Base-by-base conservation (phyloP, 768 basidiomycete genomes). In the Lactarius vividus region DNA sequence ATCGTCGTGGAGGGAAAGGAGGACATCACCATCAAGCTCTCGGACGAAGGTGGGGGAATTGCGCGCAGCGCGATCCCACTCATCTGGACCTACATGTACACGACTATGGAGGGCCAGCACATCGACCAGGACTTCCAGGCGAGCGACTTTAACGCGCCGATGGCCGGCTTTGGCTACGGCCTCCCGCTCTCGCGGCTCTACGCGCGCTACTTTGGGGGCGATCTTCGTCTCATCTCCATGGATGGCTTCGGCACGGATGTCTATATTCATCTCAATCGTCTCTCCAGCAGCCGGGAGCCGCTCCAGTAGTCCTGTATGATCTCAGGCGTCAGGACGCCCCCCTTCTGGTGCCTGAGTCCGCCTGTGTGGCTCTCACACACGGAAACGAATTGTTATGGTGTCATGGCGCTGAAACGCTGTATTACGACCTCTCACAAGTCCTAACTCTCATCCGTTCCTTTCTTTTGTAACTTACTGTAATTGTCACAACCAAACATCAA, bases 11-110 rank as follows among this genome's bases (percentile, higher is more conserved):
- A 96, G 74, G 96, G 96, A n/a, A 92, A 88, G 69, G 96, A 98
- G 74, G 96, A 98, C 73, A 97, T 98, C 72, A 98, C 96, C 3
- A 94, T 99, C 83, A 99, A 99, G 84, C 97, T 99, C 66, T 89
- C 87, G 1, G 96, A 99, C 73, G 96, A 99, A 75, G 96, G 96
- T 3, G 96, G 96, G 0, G 95, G 96, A 0, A 98, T 98, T 63
- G 85, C 94, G 29, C 77, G 94, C 77, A 89, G 82, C 67, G 92
- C 93, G 0, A 89, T 98, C 18, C 94, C 95, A 9, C 82, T 96
- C 55, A 96, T 99, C 61, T 99, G 97, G 97, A 99, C 96, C 64
- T 98, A 95, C 76, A 96, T 97, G 93, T 94, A 94, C 71, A 94
- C 92, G 59, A 94, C 89, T 15, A 91, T 92, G 91, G 79, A 79